These are phyloP conservation scores for Phylloporus sp. DNA, from an alignment of 768 basidiomycete species.

Conservation along the genomic window DNA sequence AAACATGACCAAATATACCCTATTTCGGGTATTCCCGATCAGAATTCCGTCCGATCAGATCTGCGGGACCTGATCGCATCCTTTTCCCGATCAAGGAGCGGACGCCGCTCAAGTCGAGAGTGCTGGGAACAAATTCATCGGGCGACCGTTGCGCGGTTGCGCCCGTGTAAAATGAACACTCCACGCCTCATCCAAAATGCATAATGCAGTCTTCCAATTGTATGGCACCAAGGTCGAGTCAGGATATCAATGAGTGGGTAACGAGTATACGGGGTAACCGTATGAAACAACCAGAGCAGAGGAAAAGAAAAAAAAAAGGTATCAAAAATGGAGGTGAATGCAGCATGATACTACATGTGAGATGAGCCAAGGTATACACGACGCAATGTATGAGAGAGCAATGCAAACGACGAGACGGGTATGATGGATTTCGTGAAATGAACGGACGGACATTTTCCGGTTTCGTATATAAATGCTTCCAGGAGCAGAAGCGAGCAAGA, in stretches of 20 bases:
- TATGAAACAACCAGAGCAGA: conserved; percentile 27
- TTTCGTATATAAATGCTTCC: conserved; percentile 32
- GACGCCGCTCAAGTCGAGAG: conserved; percentile 14
- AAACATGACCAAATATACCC: conserved; percentile 16
- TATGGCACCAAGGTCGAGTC: conserved; percentile 20
- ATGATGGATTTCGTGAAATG: conserved; percentile 35
- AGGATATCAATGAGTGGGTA: conserved; percentile 35
- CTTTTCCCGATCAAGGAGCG: conserved; percentile 15
- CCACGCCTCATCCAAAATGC: conserved; percentile 18
- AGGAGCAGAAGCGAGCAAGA: conserved; percentile 28
- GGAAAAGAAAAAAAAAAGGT: conserved; percentile 20
- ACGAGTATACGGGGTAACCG: conserved; percentile 38
- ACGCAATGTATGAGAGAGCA: conserved; percentile 35
- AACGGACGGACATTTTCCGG: conserved; percentile 32
- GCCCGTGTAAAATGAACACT: conserved; percentile 25
- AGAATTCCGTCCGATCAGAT: conserved; percentile 34
- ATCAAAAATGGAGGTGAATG: conserved; percentile 34
- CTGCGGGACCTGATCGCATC: conserved; percentile 19
- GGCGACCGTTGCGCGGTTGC: conserved; percentile 13
- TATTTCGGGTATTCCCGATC: conserved; percentile 28
- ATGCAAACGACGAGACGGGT: conserved; percentile 35
- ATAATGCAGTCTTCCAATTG: conserved; percentile 2
- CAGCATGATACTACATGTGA: conserved; percentile 36
- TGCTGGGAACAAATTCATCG: conserved; percentile 11
- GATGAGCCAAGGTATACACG: conserved; percentile 36